phyloP scores from a whole-genome alignment of 345 rosid species.

The Gossypium mustelinum region DNA sequence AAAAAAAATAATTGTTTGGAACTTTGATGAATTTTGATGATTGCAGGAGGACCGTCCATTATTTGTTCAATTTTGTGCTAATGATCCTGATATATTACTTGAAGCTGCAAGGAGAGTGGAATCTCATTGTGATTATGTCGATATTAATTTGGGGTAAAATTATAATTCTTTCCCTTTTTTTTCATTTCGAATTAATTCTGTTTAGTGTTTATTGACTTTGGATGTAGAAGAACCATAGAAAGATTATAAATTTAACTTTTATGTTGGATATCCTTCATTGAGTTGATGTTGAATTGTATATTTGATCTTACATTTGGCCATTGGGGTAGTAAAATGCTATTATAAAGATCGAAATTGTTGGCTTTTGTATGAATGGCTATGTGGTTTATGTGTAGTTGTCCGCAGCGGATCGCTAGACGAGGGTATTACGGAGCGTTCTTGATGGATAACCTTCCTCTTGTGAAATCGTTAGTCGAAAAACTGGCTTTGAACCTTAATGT shows the following conservation, averaged over 20 bases:
- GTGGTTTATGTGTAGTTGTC: constrained; percentile 46
- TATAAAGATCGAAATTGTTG: not conserved
- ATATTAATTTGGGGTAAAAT: constrained; percentile 83
- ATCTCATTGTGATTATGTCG: constrained; percentile 82
- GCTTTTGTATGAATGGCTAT: not conserved
- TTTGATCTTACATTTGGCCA: not conserved
- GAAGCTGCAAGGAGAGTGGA: constrained; percentile 83
- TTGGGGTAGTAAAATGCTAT: not conserved
- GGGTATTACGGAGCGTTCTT: constrained; percentile 92
- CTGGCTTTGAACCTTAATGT: constrained; percentile 55
- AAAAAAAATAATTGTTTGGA: not conserved
- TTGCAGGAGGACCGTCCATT: constrained; percentile 87
- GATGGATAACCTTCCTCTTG: constrained; percentile 92
- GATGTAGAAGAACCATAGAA: not conserved
- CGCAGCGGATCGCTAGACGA: constrained; percentile 52
- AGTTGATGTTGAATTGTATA: not conserved
- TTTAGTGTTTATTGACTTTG: not conserved
- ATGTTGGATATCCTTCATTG: not conserved
- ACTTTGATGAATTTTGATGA: not conserved
- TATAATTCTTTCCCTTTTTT: not conserved
- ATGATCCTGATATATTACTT: constrained; percentile 72
- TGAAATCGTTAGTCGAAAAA: constrained; percentile 78
- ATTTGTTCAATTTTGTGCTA: constrained; percentile 94
- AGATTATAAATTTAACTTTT: not conserved
- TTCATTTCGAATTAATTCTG: not conserved